These are phyloP conservation scores for Plicaturopsis crispa DNA, from an alignment of 768 basidiomycete genomes.

Conservation along the genomic window DNA sequence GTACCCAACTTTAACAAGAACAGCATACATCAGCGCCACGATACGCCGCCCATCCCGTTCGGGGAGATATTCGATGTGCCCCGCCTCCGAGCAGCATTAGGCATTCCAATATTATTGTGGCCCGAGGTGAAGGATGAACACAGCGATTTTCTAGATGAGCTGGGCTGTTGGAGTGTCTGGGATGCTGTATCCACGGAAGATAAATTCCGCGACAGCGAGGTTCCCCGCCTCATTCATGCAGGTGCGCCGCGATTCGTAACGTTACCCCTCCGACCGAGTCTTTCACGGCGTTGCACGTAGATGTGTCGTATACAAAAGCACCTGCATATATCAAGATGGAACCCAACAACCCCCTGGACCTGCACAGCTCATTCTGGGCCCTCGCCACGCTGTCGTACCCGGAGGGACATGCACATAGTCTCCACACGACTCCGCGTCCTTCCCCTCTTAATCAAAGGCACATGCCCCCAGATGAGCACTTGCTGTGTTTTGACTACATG, in stretches of 20 bases:
- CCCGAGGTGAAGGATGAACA: conserved; percentile 24
- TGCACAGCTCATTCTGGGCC: conserved; percentile 11
- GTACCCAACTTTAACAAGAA: neutral
- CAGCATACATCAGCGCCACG: neutral
- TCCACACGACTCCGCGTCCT: conserved; percentile 4
- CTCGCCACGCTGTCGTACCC: conserved; percentile 12
- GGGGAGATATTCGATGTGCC: conserved; percentile 26
- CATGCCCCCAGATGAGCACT: conserved; percentile 14
- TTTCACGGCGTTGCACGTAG: conserved; percentile 8
- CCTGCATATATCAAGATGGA: conserved; percentile 11
- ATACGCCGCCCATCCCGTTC: conserved; percentile 16
- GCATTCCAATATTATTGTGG: conserved; percentile 27
- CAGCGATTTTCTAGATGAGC: conserved; percentile 10
- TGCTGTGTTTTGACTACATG: conserved; percentile 14
- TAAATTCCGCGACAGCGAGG: neutral
- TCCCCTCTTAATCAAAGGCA: conserved; percentile 9
- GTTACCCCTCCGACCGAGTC: conserved; percentile 15
- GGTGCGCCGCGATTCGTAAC: conserved; percentile 4
- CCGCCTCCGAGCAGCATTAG: conserved; percentile 18
- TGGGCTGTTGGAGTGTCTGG: conserved; percentile 30
- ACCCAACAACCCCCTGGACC: conserved; percentile 4
- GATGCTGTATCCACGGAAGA: conserved; percentile 8
- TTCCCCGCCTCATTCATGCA: conserved; percentile 2
- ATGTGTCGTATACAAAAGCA: conserved; percentile 14
- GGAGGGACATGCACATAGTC: conserved; percentile 6